These are phyloP conservation scores for Solanum tarapatanum DNA, from an alignment of 257 asterid species.

Conservation along the genomic window DNA sequence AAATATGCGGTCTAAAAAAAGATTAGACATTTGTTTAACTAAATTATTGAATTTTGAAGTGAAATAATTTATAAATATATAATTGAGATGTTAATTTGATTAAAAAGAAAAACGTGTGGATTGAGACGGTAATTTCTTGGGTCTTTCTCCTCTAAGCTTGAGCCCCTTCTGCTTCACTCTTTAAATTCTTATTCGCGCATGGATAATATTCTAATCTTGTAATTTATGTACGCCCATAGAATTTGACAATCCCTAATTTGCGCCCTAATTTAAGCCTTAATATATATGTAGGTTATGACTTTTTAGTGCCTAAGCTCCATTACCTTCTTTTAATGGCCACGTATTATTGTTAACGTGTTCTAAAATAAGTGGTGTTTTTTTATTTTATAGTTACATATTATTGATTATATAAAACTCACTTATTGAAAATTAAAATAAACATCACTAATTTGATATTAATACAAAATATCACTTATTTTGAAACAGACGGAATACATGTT, in stretches of 20 bases:
- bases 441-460: no score
- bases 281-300: not conserved
- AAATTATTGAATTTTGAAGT: not conserved
- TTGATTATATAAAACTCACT: not conserved
- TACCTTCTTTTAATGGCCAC: not conserved
- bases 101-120: not conserved
- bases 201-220: not conserved
- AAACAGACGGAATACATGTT: accelerated
- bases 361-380: no score
- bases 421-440: no score
- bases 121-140: not conserved
- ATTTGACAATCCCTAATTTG: not conserved
- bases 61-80: not conserved
- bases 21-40: not conserved
- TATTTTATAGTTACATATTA: not conserved
- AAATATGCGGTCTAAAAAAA: not conserved
- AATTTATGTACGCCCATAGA: not conserved
- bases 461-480: not conserved
- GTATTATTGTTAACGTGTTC: not conserved
- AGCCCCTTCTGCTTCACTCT: not conserved
- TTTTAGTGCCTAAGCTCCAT: not conserved
- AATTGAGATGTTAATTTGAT: accelerated
- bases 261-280: not conserved
- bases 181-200: not conserved
- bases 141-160: not conserved